Base-by-base conservation (phyloP, 2,329 filamentous ascomycete genomes). In the Colletotrichum chlorophyti region DNA sequence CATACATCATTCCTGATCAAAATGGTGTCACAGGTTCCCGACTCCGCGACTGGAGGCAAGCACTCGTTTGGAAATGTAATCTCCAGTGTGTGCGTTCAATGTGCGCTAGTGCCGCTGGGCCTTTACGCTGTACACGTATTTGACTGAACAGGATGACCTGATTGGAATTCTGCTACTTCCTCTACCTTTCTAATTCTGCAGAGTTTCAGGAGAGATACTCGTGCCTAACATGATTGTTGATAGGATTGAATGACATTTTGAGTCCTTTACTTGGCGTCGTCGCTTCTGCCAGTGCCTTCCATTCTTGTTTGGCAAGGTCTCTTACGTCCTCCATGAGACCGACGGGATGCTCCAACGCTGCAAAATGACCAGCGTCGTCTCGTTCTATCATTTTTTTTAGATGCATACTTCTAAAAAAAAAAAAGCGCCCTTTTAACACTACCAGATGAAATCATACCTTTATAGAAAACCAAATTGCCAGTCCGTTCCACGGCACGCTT, bases 311-410 rank as follows among this genome's bases (percentile, higher is more conserved):
- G 8, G 40, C 59, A 2, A 61, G 34, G 5, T 51, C 48, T 11
- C 59, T 41, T 31, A 61, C 17, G 15, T 61, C 59, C 21, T 46
- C 17, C 15, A 35, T 26, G 5, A 61, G 14, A 10, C 49, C 48
- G n/a, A 42, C 19, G 5, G 59, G 59, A 14, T 53, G 48, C 43
- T 65, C 61, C 15, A 66, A 37, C 3, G 64, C 58, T 14, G 63
- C 49, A 54, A 66, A 65, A 17, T 65, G 63, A 15, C 64, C 64
- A 8, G 53, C 61, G 10, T 63, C 34, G 23, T 65, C 58, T 8
- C 60, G 47, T 35, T 65, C 64, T 64, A 19, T 19, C 7, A 3
- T 10, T 23, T 15, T 5, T 10, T 11, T 38, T 15, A 58, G 35
- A n/a, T 19, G 2, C 2, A n/a, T 9, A n/a, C n/a, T 2, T 14